Base-by-base conservation (phyloP, 129 eudicot genomes). In the Saposhnikovia divaricata region DNA sequence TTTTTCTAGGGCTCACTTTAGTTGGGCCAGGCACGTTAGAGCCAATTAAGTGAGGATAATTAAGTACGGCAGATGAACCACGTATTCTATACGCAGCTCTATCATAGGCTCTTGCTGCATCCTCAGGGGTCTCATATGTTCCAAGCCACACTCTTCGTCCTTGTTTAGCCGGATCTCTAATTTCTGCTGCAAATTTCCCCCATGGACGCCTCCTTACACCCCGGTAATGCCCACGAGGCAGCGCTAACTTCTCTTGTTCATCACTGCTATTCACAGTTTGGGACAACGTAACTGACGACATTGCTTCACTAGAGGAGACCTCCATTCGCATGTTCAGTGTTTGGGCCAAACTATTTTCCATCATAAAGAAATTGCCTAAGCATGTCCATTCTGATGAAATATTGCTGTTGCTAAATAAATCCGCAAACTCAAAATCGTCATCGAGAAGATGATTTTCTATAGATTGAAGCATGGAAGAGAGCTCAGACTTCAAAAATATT, bases 181-280 rank as follows among this genome's bases (percentile, higher is more conserved):
- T 66, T 66, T 66, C 72, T 31, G 72, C 72, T 13, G 72, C 72
- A 66, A 66, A 66, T 31, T 66, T 66, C 2, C 72, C 72, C 72
- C 72, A 66, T 10, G 72, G 72, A 13, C 72, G 72, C 72, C 72
- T 27, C 72, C 72, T 66, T 4, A 66, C 72, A 66, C 72, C 72
- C 6, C 72, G 72, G 40, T 66, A 66, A 66, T 66, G 69, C 69
- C 69, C 69, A 23, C 34, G 72, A 25, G 42, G 72, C 19, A 27
- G 0, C 7, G 9, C 72, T 66, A 66, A 4, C 38, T 28, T 66
- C 18, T 9, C 8, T 27, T 9, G 19, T 31, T 31, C 40, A 14
- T 31, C 72, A 25, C 19, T 66, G 7, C 72, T 31, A 3, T 21
- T 13, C 9, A 34, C 39, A 6, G 19, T 37, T 5, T 69, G 25